A percentile compares a stretch with the other conserved stretches of the same genome.
Evolutionary conservation across 805 yeast genomes (phyloP).

Genomic region (Monosporozyma yasuniensis): DNA sequence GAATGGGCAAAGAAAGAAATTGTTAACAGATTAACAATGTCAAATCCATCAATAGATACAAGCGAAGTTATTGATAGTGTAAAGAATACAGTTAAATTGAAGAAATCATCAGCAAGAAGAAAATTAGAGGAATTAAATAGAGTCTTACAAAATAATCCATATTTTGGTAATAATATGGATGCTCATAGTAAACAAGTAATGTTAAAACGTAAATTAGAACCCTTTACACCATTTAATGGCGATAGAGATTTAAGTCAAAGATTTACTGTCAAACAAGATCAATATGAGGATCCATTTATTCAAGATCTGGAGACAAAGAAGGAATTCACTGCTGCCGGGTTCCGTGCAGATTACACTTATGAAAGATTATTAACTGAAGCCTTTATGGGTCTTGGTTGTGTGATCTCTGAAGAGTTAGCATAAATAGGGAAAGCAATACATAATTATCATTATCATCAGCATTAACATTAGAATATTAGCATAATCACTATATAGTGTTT

Average conservation of each 20-base stretch:
- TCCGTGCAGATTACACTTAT: constrained; percentile 59
- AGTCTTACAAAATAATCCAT: constrained; percentile 31
- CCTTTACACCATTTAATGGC: constrained; percentile 93
- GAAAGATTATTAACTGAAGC: constrained; percentile 79
- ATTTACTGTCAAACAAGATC: constrained; percentile 36
- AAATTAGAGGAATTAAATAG: constrained; percentile 36
- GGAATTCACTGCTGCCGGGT: constrained; percentile 79
- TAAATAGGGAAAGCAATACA: not conserved
- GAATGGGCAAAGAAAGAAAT: constrained; percentile 48
- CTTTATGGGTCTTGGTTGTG: constrained; percentile 80
- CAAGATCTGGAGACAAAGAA: constrained; percentile 44
- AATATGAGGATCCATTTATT: constrained; percentile 58
- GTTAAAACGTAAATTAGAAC: constrained; percentile 25
- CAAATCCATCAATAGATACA: constrained; percentile 32
- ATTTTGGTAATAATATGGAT: constrained; percentile 20
- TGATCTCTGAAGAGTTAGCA: constrained; percentile 51
- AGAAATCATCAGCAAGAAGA: constrained; percentile 57
- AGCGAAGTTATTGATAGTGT: constrained; percentile 45
- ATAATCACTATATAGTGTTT: not conserved
- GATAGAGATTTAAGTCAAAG: constrained; percentile 55
- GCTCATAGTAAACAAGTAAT: constrained; percentile 9
- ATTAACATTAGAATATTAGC: not conserved
- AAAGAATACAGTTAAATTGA: constrained; percentile 42
- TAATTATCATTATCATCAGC: too few relatives aligned
- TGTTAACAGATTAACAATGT: constrained; percentile 39